Evolutionary conservation across 495 filamentous ascomycete genomes (phyloP), one percentile per base, ranked within the genome.

Genomic region (Penicillium paxilli): DNA sequence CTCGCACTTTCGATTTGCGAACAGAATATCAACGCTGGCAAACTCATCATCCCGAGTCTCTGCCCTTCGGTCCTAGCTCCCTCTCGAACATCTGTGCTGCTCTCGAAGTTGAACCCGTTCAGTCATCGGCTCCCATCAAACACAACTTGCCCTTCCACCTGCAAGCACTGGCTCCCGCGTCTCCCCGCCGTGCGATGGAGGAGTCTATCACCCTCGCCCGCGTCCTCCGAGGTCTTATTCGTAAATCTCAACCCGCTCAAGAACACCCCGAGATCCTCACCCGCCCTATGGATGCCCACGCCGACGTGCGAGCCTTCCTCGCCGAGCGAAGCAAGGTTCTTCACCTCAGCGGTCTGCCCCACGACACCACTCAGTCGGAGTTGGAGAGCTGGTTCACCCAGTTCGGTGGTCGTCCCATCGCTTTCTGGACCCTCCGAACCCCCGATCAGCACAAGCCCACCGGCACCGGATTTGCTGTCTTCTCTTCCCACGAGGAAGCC

Each of bases 341-440:
- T 55, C 94, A 98, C 72, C 90, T 98, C 83, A 95, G 90, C 60
- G 94, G 94, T 32, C 81, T 98, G 44, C 94, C 94, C 35, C 94
- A 98, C 66, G 94, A 98, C 64, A 98, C 94, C 22, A 98, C 94
- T 2, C 94, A 98, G 74, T 96, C 92, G 14, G 94, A 98, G 72
- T 79, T 98, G 28, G 94, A 98, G 75, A 96, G 91, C 70, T 98
- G 94, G 94, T 98, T 97, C 70, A 98, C 94, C 21, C 94, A 98
- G 67, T 98, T 96, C 63, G 93, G 94, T 51, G 94, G 94, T 38
- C 89, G 94, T 16, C 94, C 94, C n/a, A 98, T 98, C 76, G 93
- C 93, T 19, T 98, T 98, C 73, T 98, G 93, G 93, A 98, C 94
- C 17, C 79, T 98, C 47, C 90, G 94, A 37, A 98, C 94, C 19